Percentiles rank a stretch among this genome's conserved stretches.
phyloP scores from a whole-genome alignment of 306 rosid genomes.

The Lupinus albus region DNA sequence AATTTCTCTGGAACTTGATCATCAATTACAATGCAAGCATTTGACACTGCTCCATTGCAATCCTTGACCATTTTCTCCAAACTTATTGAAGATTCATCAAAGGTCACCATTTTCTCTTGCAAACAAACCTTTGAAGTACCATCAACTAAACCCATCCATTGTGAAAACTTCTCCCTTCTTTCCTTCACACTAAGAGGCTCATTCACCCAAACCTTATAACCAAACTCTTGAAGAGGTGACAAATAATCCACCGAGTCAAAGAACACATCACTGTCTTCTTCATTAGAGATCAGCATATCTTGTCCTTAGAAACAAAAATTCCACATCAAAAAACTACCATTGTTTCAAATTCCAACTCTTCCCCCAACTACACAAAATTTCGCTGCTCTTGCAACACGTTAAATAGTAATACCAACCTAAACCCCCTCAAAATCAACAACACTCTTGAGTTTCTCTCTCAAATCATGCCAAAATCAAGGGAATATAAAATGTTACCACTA shows the following conservation, averaged over 20 bases:
- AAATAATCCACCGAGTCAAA: conserved; percentile 70
- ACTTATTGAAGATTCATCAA: conserved; percentile 26
- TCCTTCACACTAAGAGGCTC: conserved; percentile 77
- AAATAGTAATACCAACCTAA: conserved; percentile 29
- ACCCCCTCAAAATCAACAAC: conserved; percentile 45
- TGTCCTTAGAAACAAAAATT: conserved; percentile 41
- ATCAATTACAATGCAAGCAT: conserved; percentile 35
- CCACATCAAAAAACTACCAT: conserved; percentile 57
- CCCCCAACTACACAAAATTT: conserved; percentile 24
- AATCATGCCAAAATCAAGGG: conserved; percentile 41
- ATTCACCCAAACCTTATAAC: conserved; percentile 67
- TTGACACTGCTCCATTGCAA: conserved; percentile 50
- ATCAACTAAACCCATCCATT: conserved; percentile 58
- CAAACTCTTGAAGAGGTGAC: conserved; percentile 53
- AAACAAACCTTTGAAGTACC: conserved; percentile 39
- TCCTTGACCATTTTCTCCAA: conserved; percentile 53
- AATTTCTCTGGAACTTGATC: conserved; percentile 34
- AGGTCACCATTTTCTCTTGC: conserved; percentile 31
- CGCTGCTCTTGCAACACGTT: conserved; percentile 33
- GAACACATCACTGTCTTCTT: conserved; percentile 63
- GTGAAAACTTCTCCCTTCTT: conserved; percentile 64
- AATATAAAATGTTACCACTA: conserved; percentile 39
- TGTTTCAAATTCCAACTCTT: conserved; percentile 27
- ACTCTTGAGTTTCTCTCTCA: conserved; percentile 53
- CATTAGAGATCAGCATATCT: conserved; percentile 80